Evolutionary conservation across 1,139 yeast species (phyloP), one percentile per base, ranked within the genome.

Genomic region (Geotrichum restrictum): DNA sequence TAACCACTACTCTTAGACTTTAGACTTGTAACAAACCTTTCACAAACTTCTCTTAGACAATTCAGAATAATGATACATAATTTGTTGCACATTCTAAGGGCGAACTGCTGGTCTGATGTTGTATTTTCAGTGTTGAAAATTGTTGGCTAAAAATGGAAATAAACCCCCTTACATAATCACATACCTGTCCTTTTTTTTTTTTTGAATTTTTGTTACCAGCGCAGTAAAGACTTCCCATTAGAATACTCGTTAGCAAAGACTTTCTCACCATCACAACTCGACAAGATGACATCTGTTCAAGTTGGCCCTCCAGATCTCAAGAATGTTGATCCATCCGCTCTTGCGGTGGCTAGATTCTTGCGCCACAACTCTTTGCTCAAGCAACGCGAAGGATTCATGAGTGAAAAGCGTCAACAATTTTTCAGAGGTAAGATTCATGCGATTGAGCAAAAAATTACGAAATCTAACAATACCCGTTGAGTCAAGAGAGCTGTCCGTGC

Each of bases 401-500:
- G 83, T 63, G 85, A 85, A 51, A 79, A 80, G 57, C 80, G 80
- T 11, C 19, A 34, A 7, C 18, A n/a, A n/a, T 34, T 34, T 34
- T 34, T 34, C 37, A 34, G 24, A 18, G 14, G 8, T 42, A 14
- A 27, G 37, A 16, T 7, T 34, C 38, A 16, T 16, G 38, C 8
- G 11, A 19, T 21, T 24, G 21, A 42, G 29, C 5, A 24, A 8
- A 24, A 24, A 24, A 8, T 24, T 24, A 8, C 29, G 29, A 3
- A 29, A 27, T 36, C 40, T 22, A 48, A 13, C 19, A 10, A 16
- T 38, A 27, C 19, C n/a, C 24, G 19, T 18, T 33, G 33, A 57
- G 69, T 68, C 67, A 93, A 94, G 69, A 79, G 98, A 63, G 85
- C 88, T 45, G 72, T 81, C 14, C 76, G 98, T 60, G 95, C 95